Percentiles rank a stretch among this genome's conserved stretches.
Conservation (phyloP, 495 filamentous ascomycete species). For the Opeltia flavorubescens region DNA sequence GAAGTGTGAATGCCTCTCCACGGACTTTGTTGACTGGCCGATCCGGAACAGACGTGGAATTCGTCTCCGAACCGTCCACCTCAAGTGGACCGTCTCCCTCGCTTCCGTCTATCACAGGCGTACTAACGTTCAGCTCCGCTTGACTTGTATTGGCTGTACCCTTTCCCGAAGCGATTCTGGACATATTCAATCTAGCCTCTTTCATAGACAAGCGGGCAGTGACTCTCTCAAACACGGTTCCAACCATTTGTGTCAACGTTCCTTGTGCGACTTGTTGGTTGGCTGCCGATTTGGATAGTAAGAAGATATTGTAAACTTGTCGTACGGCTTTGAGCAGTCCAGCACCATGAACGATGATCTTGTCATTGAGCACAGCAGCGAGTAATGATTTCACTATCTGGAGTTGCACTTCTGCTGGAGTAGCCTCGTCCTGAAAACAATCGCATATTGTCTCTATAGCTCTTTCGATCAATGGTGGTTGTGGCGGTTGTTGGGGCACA, state of each 20-base stretch:
- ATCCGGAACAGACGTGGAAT: conserved; percentile 33
- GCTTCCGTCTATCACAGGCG: conserved; percentile 17
- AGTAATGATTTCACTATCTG: conserved; percentile 96
- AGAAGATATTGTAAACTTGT: conserved; percentile 96
- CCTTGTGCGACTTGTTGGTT: conserved; percentile 97
- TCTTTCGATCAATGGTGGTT: conserved; percentile 72
- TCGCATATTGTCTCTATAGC: conserved; percentile 99
- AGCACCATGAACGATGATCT: conserved; percentile 94
- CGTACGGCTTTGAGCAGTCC: conserved; percentile 96
- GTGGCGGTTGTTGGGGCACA: conserved; percentile 16
- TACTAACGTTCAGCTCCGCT: conserved; percentile 10
- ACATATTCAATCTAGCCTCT: conserved; percentile 43
- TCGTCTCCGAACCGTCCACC: conserved; percentile 31
- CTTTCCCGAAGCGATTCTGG: conserved; percentile 23
- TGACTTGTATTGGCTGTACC: conserved; percentile 18
- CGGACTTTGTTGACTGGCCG: conserved; percentile 45
- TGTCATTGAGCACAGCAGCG: conserved; percentile 92
- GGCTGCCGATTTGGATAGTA: conserved; percentile 75
- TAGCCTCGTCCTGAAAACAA: conserved; percentile 93
- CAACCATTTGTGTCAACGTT: conserved; percentile 95
- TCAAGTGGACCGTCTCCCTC: conserved; percentile 26
- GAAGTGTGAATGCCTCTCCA: conserved; percentile 73
- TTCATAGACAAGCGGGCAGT: conserved; percentile 78
- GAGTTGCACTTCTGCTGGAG: conserved; percentile 76
- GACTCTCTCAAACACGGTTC: conserved; percentile 92